Conservation (phyloP, 768 basidiomycete genomes). For the Amanita pallidorosea region DNA sequence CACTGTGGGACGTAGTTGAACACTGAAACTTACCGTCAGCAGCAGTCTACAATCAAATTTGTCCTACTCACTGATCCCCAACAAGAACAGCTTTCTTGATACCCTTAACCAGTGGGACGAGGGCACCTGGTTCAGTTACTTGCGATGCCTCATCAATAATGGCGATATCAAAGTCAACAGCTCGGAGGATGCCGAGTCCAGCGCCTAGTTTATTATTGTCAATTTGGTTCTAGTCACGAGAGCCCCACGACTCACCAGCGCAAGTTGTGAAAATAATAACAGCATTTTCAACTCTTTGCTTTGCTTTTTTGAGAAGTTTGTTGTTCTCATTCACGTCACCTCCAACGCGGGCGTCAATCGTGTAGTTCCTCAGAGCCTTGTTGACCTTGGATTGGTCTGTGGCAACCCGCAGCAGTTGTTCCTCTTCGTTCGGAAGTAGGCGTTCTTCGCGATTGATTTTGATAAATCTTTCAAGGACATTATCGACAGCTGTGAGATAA, state of each 20-base stretch:
- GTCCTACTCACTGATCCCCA: constrained; percentile 51
- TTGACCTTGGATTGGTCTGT: constrained; percentile 57
- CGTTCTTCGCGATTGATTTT: constrained; percentile 29
- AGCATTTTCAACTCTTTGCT: constrained; percentile 45
- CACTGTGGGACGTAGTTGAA: constrained; percentile 59
- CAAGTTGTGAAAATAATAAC: constrained; percentile 57
- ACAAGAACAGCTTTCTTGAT: constrained; percentile 47
- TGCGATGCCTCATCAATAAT: constrained; percentile 66
- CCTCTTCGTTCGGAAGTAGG: constrained; percentile 34
- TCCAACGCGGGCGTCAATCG: constrained; percentile 53
- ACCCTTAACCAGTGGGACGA: constrained; percentile 62
- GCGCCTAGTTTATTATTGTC: constrained; percentile 24
- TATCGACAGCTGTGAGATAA: constrained; percentile 50
- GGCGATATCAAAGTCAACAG: constrained; percentile 46
- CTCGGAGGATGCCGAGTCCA: constrained; percentile 46
- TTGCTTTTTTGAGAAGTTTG: constrained; percentile 44
- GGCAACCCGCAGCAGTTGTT: constrained; percentile 52
- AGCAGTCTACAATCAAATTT: background rate
- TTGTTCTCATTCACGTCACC: constrained; percentile 55
- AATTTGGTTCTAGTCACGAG: background rate
- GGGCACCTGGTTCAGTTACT: constrained; percentile 53
- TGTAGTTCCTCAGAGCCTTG: constrained; percentile 44
- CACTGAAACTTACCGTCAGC: constrained; percentile 23
- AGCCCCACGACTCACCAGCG: constrained; percentile 25
- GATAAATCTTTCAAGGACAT: constrained; percentile 55